Evolutionary conservation across 352 stramenopile species (phyloP), one percentile per base, ranked within the genome.

Genomic region (Phytophthora litchii): DNA sequence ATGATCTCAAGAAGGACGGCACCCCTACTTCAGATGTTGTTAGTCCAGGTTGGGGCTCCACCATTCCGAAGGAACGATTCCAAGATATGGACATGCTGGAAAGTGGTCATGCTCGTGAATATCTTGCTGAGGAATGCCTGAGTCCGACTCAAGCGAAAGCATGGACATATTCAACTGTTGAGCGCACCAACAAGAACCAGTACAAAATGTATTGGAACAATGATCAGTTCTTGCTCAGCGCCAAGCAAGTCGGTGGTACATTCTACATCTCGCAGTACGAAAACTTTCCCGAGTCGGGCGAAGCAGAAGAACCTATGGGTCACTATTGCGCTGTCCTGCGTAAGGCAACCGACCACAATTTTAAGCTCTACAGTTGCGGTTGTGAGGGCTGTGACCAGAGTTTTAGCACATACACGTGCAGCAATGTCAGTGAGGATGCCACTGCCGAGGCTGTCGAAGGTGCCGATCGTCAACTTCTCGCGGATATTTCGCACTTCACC

Each of bases 181-280:
- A 92, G 48, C 83, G 85, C 36, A 78, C 68, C 51, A 89, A 91
- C 81, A 94, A 94, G 72, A 89, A 80, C 29, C 79, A 94, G 68
- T 94, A 89, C 78, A 90, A 86, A 67, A 92, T 92, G 83, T 92
- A 85, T 54, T 92, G 78, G 81, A 89, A 93, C 67, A 89, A 88
- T 49, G 85, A 94, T 55, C 77, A 89, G 57, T 94, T 94, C 61
- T 59, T 94, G 38, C 71, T 92, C 36, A 94, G 85, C 21, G 85
- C 85, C 55, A 92, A 91, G 67, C 82, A 94, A 38, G 64, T 91
- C n/a, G 82, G 80, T 25, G 81, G 81, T 29, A 89, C 76, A 14
- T 94, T 94, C 57, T 96, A 92, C 74, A 95, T 96, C 62, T 96
- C 85, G 17, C 87, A 96, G 57, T 96, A 96, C 60, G 83, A 94